Evolutionary conservation across 2,329 filamentous ascomycete genomes (phyloP).

Genomic region (Aspergillus brasiliensis): DNA sequence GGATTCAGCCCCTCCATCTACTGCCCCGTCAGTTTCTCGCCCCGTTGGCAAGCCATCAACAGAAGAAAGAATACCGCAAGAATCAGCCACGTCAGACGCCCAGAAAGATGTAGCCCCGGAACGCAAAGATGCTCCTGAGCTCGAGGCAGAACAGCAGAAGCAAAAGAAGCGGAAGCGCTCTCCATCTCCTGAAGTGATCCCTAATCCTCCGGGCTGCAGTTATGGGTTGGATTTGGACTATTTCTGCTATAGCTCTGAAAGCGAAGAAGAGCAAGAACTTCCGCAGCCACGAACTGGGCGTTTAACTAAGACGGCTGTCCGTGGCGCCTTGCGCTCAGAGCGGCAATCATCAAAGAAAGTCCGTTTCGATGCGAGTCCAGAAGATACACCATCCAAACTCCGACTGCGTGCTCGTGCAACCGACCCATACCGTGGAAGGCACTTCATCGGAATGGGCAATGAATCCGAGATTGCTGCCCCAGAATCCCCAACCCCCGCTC

Average conservation of each 20-base stretch:
- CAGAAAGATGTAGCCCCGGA: not conserved
- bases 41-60: not conserved
- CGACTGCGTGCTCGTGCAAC: slow-evolving; percentile 25
- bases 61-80: slow-evolving; percentile 3
- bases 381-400: slow-evolving; percentile 37
- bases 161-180: slow-evolving; percentile 43
- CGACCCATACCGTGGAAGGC: slow-evolving; percentile 25
- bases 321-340: slow-evolving; percentile 22
- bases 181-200: slow-evolving; percentile 44
- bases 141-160: slow-evolving; percentile 2
- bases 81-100: not conserved
- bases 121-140: slow-evolving; percentile 8
- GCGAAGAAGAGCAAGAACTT: slow-evolving; percentile 31
- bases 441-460: slow-evolving; percentile 26
- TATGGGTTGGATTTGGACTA: slow-evolving; percentile 46
- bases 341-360: slow-evolving; percentile 32
- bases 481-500: slow-evolving; percentile 18
- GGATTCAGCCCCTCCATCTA: not conserved
- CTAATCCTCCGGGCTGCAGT: slow-evolving; percentile 43
- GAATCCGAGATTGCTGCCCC: slow-evolving; percentile 16
- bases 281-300: slow-evolving; percentile 9
- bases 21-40: not conserved
- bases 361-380: slow-evolving; percentile 37
- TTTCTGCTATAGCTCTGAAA: slow-evolving; percentile 37
- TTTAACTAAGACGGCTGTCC: slow-evolving; percentile 16